Conservation (phyloP, 345 rosid genomes). For the Populus tremula region DNA sequence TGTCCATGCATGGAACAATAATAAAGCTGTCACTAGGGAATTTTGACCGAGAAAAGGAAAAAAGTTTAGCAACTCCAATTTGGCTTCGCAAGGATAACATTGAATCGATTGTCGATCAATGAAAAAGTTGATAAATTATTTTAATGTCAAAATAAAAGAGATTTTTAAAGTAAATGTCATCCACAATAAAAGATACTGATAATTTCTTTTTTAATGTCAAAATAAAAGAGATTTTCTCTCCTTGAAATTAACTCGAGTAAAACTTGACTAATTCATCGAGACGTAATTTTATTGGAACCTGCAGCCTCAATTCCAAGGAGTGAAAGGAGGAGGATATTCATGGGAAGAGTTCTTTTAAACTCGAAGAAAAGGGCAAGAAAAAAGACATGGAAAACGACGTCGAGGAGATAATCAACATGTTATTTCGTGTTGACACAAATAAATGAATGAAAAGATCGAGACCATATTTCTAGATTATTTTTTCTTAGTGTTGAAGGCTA, state of each 20-base stretch:
- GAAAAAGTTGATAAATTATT: too few relatives aligned
- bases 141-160: too few relatives aligned
- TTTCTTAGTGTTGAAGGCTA: neutral
- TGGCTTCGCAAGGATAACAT: too few relatives aligned
- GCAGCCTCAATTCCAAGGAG: too few relatives aligned
- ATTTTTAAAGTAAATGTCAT: too few relatives aligned
- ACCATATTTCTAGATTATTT: neutral
- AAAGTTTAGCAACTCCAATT: too few relatives aligned
- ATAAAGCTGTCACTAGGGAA: neutral
- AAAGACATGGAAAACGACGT: conserved; percentile 4
- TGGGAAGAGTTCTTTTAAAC: neutral
- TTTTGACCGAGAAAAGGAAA: neutral
- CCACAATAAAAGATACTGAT: too few relatives aligned
- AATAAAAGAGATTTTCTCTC: too few relatives aligned
- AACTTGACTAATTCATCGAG: neutral
- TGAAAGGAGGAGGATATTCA: neutral
- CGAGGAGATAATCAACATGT: too few relatives aligned
- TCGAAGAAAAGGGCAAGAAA: neutral
- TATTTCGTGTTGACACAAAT: neutral
- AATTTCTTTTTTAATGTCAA: too few relatives aligned
- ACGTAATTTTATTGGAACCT: too few relatives aligned
- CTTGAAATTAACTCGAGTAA: neutral
- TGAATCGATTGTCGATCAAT: too few relatives aligned
- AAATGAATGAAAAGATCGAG: neutral
- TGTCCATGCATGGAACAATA: neutral